These are phyloP conservation scores for Phaffia rhodozyma DNA, from an alignment of 1,284 basidiomycete genomes.

Conservation along the genomic window DNA sequence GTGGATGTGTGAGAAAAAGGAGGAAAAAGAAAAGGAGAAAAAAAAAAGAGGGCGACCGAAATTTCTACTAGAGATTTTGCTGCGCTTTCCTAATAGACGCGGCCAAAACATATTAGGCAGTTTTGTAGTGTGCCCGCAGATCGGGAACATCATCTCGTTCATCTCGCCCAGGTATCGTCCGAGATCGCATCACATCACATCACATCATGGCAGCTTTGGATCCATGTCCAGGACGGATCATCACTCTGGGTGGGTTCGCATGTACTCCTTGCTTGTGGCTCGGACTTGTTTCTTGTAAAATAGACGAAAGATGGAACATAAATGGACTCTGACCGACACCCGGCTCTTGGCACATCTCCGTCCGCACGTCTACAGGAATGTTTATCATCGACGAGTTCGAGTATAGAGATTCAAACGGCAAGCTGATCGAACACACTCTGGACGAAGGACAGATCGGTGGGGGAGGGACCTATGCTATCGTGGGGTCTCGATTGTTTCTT, in stretches of 20 bases:
- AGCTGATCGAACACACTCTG: constrained; percentile 28
- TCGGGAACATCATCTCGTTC: no score
- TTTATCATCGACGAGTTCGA: constrained; percentile 78
- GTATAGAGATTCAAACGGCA: constrained; percentile 47
- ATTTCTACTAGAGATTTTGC: no score
- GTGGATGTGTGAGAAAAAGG: neutral
- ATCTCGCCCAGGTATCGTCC: no score
- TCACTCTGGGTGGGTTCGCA: constrained; percentile 3
- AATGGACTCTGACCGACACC: neutral
- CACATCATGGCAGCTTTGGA: neutral
- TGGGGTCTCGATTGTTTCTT: constrained; percentile 26
- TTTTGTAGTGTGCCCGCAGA: no score
- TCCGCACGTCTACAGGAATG: constrained; percentile 45
- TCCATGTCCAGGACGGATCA: neutral
- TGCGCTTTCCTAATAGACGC: no score
- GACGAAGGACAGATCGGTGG: constrained; percentile 60
- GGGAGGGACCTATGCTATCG: constrained; percentile 60
- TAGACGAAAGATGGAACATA: no score
- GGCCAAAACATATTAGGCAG: no score
- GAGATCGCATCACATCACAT: neutral
- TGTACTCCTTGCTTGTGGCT: no score
- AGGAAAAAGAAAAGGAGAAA: neutral
- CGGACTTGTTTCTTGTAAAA: neutral
- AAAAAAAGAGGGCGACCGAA: no score
- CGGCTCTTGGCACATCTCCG: neutral